A percentile compares a stretch with the other conserved stretches of the same genome.
These are phyloP conservation scores for Starmerella potacharoeniae DNA, from an alignment of 805 yeast species.

Conservation along the genomic window DNA sequence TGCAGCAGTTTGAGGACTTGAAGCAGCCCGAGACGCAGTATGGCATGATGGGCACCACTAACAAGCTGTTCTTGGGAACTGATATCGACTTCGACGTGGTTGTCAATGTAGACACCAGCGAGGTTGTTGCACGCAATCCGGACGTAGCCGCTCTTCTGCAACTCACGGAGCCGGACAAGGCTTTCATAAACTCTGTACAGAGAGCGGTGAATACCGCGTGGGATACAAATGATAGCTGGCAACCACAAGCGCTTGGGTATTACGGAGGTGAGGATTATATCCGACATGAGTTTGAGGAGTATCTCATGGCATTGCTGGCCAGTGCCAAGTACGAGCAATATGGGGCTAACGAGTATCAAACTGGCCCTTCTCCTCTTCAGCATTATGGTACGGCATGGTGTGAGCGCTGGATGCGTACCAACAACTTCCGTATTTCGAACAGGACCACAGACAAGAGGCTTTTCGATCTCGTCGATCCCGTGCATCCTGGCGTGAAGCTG, in stretches of 20 bases:
- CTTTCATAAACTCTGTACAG: conserved; percentile 54
- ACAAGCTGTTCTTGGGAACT: conserved; percentile 62
- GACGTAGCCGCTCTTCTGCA: conserved; percentile 36
- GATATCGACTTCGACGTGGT: conserved; percentile 56
- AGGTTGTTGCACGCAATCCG: conserved; percentile 33
- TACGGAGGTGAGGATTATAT: conserved; percentile 80
- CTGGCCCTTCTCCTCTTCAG: conserved; percentile 29
- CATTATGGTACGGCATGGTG: conserved; percentile 40
- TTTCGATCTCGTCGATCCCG: conserved; percentile 3
- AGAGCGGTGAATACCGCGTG: conserved; percentile 38
- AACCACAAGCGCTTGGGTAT: conserved; percentile 39
- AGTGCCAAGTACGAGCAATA: conserved; percentile 44
- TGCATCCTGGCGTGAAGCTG: conserved; percentile 15
- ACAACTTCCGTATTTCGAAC: conserved; percentile 45
- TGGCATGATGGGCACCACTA: conserved; percentile 78
- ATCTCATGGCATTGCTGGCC: conserved; percentile 62
- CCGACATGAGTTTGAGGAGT: conserved; percentile 81
- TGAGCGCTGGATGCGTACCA: conserved; percentile 43
- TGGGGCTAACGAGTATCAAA: not conserved
- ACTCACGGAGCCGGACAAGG: conserved; percentile 53
- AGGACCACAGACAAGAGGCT: conserved; percentile 37
- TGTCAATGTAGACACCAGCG: conserved; percentile 48
- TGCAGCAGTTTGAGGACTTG: conserved; percentile 78
- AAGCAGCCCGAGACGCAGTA: conserved; percentile 44
- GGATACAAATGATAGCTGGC: conserved; percentile 33